These are phyloP conservation scores for Truncatella angustata DNA, from an alignment of 2,329 filamentous ascomycete species.

Conservation along the genomic window DNA sequence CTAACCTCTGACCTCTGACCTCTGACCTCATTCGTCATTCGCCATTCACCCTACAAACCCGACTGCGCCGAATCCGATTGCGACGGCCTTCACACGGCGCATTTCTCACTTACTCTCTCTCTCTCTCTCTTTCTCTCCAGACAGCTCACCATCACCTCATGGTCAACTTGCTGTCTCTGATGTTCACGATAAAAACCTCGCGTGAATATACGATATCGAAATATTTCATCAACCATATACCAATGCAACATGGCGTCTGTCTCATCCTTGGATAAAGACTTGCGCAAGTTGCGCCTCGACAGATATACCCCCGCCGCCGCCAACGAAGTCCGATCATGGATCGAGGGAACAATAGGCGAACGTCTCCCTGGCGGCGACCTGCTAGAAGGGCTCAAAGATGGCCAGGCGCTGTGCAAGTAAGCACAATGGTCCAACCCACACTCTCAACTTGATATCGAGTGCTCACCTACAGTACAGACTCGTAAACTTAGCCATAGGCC, in stretches of 20 bases:
- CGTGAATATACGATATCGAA: constrained; percentile 1
- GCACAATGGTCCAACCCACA: too few species aligned
- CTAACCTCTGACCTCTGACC: too few species aligned
- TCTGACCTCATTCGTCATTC: constrained; percentile 12
- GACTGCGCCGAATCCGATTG: constrained; percentile 5
- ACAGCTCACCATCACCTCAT: too few species aligned
- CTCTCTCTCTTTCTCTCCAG: too few species aligned
- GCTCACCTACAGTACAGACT: too few species aligned
- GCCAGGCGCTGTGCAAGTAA: constrained; percentile 88
- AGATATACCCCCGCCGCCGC: constrained; percentile 91
- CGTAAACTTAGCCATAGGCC: constrained; percentile 74
- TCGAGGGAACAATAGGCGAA: constrained; percentile 77
- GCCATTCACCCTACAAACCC: neutral
- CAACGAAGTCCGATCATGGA: constrained; percentile 81
- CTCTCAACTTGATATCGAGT: too few species aligned
- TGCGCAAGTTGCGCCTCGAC: constrained; percentile 88
- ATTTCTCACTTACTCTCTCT: too few species aligned
- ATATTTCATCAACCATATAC: neutral
- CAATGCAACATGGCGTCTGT: constrained; percentile 77
- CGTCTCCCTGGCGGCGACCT: constrained; percentile 72
- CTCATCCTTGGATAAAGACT: constrained; percentile 87
- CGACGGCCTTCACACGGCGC: too few species aligned
- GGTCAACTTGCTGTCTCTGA: neutral
- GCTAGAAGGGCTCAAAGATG: constrained; percentile 84
- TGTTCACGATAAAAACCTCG: neutral